A percentile compares a stretch with the other conserved stretches of the same genome.
These are phyloP conservation scores for Podochytrium sp. DNA, from an alignment of 192 early-diverging fungal genomes.

Conservation along the genomic window DNA sequence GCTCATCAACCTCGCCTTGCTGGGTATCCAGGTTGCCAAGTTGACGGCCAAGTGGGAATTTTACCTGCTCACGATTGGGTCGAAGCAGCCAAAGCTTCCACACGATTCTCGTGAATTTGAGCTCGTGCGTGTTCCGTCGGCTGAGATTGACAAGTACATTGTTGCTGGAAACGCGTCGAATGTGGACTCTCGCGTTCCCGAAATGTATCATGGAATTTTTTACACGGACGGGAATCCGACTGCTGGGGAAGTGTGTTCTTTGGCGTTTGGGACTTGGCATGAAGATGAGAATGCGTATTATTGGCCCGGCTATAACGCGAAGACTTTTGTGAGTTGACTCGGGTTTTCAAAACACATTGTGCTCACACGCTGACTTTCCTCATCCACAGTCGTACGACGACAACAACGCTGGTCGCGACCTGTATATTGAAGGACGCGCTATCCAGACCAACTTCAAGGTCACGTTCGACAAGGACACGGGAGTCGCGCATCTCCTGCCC, in stretches of 20 bases:
- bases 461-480: not conserved
- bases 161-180: conserved; percentile 9
- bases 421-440: not conserved
- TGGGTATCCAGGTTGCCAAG: not conserved
- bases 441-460: not conserved
- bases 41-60: too few species aligned
- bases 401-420: not conserved
- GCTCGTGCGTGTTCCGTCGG: not conserved
- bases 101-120: conserved; percentile 5
- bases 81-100: not conserved
- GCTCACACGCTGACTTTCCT: too few species aligned
- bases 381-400: not conserved
- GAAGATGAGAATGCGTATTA: conserved; percentile 10
- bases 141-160: conserved; percentile 14
- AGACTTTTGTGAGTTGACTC: too few species aligned
- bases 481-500: not conserved
- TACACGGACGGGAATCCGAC: conserved; percentile 2
- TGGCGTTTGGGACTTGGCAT: conserved; percentile 3
- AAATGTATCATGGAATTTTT: not conserved
- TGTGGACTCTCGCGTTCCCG: not conserved
- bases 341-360: too few species aligned
- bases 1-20: not conserved
- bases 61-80: not conserved
- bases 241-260: conserved; percentile 2
- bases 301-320: too few species aligned